A percentile compares a stretch with the other conserved stretches of the same genome.
These are phyloP conservation scores for Penicillium ucsense DNA, from an alignment of 495 filamentous ascomycete species.

Conservation along the genomic window DNA sequence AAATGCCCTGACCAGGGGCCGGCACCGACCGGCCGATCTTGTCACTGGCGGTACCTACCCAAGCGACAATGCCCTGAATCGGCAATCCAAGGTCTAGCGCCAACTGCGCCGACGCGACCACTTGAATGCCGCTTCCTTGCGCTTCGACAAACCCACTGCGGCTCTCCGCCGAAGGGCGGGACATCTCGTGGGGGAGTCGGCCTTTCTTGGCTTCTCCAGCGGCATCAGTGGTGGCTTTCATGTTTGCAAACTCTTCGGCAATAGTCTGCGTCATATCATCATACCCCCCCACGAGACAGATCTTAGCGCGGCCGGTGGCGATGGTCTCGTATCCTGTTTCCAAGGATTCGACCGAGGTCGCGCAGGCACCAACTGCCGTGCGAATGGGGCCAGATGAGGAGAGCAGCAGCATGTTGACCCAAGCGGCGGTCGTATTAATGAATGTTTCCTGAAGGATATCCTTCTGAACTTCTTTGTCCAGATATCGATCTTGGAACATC, in stretches of 20 bases:
- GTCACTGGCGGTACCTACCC: constrained; percentile 93
- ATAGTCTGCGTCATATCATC: constrained; percentile 99
- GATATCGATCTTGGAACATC: constrained; percentile 96
- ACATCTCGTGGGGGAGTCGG: constrained; percentile 94
- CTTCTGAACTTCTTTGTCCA: constrained; percentile 97
- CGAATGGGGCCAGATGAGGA: constrained; percentile 98
- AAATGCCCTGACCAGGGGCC: constrained; percentile 89
- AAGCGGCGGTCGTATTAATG: constrained; percentile 98
- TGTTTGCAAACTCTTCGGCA: constrained; percentile 98
- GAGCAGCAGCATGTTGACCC: constrained; percentile 97
- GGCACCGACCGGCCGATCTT: constrained; percentile 97
- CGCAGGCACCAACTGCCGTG: constrained; percentile 94
- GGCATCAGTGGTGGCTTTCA: constrained; percentile 97
- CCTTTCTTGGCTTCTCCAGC: constrained; percentile 92
- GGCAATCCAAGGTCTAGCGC: constrained; percentile 97
- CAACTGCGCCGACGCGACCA: constrained; percentile 93
- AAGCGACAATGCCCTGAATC: constrained; percentile 86
- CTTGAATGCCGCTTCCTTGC: constrained; percentile 92
- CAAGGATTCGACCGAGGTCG: constrained; percentile 90
- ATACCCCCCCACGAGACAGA: constrained; percentile 96
- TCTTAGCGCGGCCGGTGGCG: constrained; percentile 87
- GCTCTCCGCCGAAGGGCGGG: constrained; percentile 89
- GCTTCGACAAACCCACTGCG: constrained; percentile 99
- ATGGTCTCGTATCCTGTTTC: constrained; percentile 98
- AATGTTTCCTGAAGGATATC: constrained; percentile 98